Percentiles rank a stretch among this genome's conserved stretches.
Conservation (phyloP, 1,284 basidiomycete genomes). For the Wallemia hederae region DNA sequence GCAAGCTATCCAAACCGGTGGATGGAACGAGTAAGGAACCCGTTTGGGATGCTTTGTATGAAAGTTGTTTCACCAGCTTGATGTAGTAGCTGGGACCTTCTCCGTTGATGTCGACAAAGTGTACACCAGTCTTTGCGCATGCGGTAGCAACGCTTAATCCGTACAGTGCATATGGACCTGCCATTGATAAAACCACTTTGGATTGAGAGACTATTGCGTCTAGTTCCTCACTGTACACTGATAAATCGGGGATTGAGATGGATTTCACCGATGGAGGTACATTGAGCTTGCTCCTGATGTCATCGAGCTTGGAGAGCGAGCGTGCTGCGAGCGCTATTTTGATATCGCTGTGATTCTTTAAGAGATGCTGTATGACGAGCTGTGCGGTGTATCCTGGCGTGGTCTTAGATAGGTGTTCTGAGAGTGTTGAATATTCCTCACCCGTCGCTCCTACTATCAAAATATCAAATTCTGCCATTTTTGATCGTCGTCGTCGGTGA, state of each 20-base stretch:
- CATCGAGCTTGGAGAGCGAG: neutral
- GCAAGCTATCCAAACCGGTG: constrained; percentile 41
- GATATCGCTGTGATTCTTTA: neutral
- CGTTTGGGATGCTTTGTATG: constrained; percentile 29
- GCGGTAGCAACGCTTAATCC: constrained; percentile 17
- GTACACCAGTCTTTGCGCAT: constrained; percentile 24
- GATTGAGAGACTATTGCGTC: neutral
- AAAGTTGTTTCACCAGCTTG: constrained; percentile 26
- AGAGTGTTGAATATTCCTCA: neutral
- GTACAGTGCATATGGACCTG: neutral
- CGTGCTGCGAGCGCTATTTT: neutral
- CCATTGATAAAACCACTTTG: neutral
- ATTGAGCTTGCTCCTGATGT: neutral
- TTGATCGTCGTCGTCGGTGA: neutral
- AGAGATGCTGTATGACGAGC: neutral
- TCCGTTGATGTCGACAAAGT: constrained; percentile 35
- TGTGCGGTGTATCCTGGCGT: neutral
- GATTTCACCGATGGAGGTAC: neutral
- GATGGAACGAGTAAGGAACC: constrained; percentile 36
- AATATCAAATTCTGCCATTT: neutral
- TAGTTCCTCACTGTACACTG: neutral
- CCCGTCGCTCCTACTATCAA: neutral
- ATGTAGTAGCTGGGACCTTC: constrained; percentile 26
- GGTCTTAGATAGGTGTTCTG: neutral
- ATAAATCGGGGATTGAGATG: neutral